phyloP scores from a whole-genome alignment of 495 filamentous ascomycete genomes.

The Penicillium atrosanguineum region DNA sequence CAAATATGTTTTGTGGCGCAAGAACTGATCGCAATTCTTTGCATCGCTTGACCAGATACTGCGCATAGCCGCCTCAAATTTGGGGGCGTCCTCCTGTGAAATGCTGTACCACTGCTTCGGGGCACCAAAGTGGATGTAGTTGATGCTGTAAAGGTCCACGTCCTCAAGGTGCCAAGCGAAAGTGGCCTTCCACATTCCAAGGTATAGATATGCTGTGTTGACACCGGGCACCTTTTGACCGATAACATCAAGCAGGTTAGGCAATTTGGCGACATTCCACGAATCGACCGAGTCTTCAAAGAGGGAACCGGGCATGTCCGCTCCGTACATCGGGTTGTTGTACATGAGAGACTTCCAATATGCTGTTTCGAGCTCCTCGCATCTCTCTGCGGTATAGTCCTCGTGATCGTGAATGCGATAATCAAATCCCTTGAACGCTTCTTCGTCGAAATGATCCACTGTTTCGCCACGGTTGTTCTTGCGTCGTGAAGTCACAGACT shows the following conservation, averaged over 20 bases:
- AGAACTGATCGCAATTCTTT: constrained; percentile 95
- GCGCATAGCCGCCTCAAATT: constrained; percentile 94
- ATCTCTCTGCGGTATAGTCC: constrained; percentile 85
- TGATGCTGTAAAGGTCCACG: constrained; percentile 98
- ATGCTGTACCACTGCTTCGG: constrained; percentile 99
- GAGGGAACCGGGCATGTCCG: constrained; percentile 94
- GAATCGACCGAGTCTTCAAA: constrained; percentile 80
- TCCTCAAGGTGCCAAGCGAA: constrained; percentile 99
- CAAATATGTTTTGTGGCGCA: constrained; percentile 97
- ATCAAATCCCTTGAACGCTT: constrained; percentile 81
- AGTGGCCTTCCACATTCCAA: constrained; percentile 99
- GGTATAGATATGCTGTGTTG: constrained; percentile 97
- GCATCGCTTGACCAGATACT: constrained; percentile 92
- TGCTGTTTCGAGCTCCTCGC: constrained; percentile 85
- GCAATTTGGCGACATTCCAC: constrained; percentile 94
- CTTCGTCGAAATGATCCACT: constrained; percentile 72
- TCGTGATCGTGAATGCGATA: constrained; percentile 78
- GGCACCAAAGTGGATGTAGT: constrained; percentile 98
- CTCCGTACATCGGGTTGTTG: constrained; percentile 91
- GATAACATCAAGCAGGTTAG: constrained; percentile 89
- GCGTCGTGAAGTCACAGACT: constrained; percentile 64
- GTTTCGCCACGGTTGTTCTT: constrained; percentile 77
- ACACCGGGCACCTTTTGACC: constrained; percentile 95
- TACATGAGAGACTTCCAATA: constrained; percentile 98
- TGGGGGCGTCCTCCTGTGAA: constrained; percentile 89